These are phyloP conservation scores for Patellifolia procumbens DNA, from an alignment of 179 eudicot genomes.

Conservation along the genomic window DNA sequence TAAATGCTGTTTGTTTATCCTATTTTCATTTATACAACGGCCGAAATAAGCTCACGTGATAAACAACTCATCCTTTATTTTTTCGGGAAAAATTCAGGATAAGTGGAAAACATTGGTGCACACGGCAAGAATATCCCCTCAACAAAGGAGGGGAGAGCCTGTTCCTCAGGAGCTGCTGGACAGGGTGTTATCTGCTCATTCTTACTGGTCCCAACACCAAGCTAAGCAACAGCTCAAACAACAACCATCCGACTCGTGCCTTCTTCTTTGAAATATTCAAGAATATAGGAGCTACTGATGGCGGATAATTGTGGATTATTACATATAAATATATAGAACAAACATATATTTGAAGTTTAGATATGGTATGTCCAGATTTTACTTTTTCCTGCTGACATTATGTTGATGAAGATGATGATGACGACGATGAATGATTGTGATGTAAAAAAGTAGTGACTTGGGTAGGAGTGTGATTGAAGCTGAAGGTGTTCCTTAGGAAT, in stretches of 20 bases:
- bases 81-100: constrained; percentile 52
- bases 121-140: constrained; percentile 95
- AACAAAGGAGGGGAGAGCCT: constrained; percentile 97
- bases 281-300: background rate
- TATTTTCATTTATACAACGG: no score
- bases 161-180: constrained; percentile 93
- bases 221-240: constrained; percentile 58
- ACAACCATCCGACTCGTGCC: constrained; percentile 55
- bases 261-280: constrained; percentile 33
- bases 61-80: background rate
- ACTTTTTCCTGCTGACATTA: constrained; percentile 7
- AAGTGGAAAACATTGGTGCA: constrained; percentile 99
- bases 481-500: constrained; percentile 27
- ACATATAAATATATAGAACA: constrained; percentile 24
- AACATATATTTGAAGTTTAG: constrained; percentile 25
- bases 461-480: constrained; percentile 25
- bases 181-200: constrained; percentile 81
- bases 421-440: constrained; percentile 17
- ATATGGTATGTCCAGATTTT: constrained; percentile 38
- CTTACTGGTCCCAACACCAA: constrained; percentile 77
- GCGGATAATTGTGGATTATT: constrained; percentile 23
- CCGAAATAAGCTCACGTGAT: constrained; percentile 18
- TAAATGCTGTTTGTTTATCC: constrained; percentile 3
- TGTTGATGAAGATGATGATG: constrained; percentile 11
- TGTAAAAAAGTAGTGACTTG: constrained; percentile 33